These are phyloP conservation scores for Candida multigemmis DNA, from an alignment of 805 yeast species.

Conservation along the genomic window DNA sequence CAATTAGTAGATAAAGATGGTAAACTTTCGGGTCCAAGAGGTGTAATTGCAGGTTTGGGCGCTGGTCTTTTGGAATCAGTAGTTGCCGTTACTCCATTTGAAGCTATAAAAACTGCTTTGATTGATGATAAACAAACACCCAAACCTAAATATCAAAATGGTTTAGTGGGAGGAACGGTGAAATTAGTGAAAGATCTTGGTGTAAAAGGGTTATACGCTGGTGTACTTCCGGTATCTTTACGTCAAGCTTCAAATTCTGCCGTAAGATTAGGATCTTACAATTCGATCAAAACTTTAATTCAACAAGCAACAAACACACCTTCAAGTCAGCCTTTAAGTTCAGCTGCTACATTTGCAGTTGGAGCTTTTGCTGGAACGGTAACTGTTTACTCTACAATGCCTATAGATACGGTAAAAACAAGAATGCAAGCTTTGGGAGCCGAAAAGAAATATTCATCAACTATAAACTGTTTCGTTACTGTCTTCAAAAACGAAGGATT, in stretches of 20 bases:
- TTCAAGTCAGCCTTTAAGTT: conserved; percentile 65
- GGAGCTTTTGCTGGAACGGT: conserved; percentile 88
- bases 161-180: conserved; percentile 53
- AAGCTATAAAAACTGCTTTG: conserved; percentile 90
- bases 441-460: conserved; percentile 56
- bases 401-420: conserved; percentile 91
- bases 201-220: conserved; percentile 75
- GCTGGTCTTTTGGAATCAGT: conserved; percentile 92
- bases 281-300: conserved; percentile 70
- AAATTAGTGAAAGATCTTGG: conserved; percentile 71
- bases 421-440: conserved; percentile 94
- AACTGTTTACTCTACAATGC: conserved; percentile 91
- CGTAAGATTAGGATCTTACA: conserved; percentile 88
- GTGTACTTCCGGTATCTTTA: conserved; percentile 84
- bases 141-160: conserved; percentile 68
- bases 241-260: conserved; percentile 96
- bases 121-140: conserved; percentile 83
- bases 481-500: conserved; percentile 85
- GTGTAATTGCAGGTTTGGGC: conserved; percentile 94
- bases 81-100: conserved; percentile 93
- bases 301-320: conserved; percentile 62
- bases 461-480: conserved; percentile 71
- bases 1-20: conserved; percentile 76
- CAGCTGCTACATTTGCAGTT: conserved; percentile 73
- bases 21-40: conserved; percentile 79